Percentiles rank a stretch among this genome's conserved stretches.
These are phyloP conservation scores for Epichloe baconii DNA, from an alignment of 2,329 filamentous ascomycete genomes.

Conservation along the genomic window DNA sequence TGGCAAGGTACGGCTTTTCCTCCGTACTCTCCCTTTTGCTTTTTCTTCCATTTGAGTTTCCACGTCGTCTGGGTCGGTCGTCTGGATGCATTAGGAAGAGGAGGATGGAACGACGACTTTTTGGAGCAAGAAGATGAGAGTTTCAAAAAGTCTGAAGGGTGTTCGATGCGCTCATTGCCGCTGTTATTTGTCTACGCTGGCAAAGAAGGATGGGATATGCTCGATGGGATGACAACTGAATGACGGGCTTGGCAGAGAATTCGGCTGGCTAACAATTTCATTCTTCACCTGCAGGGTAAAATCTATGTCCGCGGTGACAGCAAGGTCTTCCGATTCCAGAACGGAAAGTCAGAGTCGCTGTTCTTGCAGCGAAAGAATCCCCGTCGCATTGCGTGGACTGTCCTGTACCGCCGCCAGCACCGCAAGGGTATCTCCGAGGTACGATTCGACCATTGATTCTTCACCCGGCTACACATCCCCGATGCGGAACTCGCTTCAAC, in stretches of 20 bases:
- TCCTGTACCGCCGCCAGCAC: slow-evolving; percentile 96
- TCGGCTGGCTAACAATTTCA: slow-evolving; percentile 12
- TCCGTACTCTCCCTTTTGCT: not conserved
- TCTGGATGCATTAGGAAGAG: not conserved
- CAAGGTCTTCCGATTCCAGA: slow-evolving; percentile 99
- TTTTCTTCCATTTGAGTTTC: not conserved
- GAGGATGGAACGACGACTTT: not conserved
- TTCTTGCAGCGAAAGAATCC: slow-evolving; percentile 99
- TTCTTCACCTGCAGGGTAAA: slow-evolving; percentile 61
- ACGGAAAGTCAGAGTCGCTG: slow-evolving; percentile 98
- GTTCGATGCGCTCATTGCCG: too few relatives aligned
- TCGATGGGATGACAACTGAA: not conserved
- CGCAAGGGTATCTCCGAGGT: slow-evolving; percentile 99
- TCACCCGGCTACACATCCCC: too few relatives aligned
- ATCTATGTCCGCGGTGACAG: slow-evolving; percentile 98
- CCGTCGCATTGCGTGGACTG: slow-evolving; percentile 97
- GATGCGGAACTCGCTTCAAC: not conserved
- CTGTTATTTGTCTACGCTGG: not conserved
- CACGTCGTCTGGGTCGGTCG: not conserved
- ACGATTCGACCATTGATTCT: slow-evolving; percentile 27
- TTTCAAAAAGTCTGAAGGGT: not conserved
- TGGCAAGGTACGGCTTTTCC: slow-evolving; percentile 43
- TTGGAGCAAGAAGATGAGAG: not conserved
- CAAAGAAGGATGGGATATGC: not conserved
- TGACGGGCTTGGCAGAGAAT: not conserved